A percentile compares a stretch with the other conserved stretches of the same genome.
Evolutionary conservation across 2,329 filamentous ascomycete genomes (phyloP).

Genomic region (Alternaria conjuncta): DNA sequence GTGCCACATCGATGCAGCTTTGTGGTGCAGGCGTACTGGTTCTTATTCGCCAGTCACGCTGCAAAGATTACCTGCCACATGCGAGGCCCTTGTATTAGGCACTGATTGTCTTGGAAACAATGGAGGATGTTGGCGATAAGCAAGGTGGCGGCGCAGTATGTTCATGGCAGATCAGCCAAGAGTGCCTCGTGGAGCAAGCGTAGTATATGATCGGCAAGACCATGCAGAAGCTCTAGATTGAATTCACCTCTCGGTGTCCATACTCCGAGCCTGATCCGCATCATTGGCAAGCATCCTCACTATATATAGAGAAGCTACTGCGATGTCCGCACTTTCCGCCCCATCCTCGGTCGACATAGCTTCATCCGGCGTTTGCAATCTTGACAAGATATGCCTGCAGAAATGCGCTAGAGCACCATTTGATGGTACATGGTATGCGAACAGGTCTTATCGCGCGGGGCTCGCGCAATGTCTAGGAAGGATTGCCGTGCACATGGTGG

Average conservation of each 20-base stretch:
- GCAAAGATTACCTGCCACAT: not conserved
- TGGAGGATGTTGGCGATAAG: not conserved
- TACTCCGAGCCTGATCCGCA: not conserved
- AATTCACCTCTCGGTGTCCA: not conserved
- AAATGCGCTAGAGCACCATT: not conserved
- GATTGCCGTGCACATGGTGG: not conserved
- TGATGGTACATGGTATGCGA: not conserved
- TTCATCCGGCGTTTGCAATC: not conserved
- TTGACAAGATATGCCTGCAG: not conserved
- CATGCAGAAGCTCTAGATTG: not conserved
- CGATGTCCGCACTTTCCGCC: conserved; percentile 4
- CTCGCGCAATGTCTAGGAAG: not conserved
- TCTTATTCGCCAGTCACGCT: not conserved
- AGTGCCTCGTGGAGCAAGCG: not conserved
- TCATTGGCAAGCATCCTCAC: not conserved
- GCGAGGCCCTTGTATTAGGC: not conserved
- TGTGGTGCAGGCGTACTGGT: not conserved
- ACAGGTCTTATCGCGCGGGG: not conserved
- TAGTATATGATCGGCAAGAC: not conserved
- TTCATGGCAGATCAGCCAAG: not conserved
- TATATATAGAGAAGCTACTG: not conserved
- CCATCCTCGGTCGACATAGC: conserved; percentile 5
- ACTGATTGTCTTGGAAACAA: not conserved
- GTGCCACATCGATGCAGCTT: not conserved
- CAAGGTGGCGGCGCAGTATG: not conserved